Percentiles rank a stretch among this genome's conserved stretches.
Conservation (phyloP, 2,329 filamentous ascomycete genomes). For the Aspergillus phoenicis region DNA sequence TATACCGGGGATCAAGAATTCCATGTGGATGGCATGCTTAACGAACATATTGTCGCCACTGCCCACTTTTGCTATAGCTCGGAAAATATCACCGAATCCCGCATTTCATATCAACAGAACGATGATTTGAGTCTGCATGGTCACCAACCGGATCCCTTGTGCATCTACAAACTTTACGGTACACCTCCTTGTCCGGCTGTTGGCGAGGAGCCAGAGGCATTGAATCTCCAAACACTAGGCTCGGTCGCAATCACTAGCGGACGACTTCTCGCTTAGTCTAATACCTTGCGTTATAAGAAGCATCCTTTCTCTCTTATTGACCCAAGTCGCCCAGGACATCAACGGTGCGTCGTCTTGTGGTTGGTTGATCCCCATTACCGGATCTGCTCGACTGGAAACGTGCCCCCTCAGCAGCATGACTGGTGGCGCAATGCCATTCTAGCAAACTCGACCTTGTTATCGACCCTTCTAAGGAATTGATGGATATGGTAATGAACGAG, state of each 20-base stretch:
- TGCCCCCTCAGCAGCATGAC: slow-evolving; percentile 16
- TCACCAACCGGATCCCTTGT: neutral
- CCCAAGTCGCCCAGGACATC: slow-evolving; percentile 12
- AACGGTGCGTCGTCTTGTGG: slow-evolving; percentile 14
- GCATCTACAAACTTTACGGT: slow-evolving; percentile 4
- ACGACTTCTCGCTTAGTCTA: slow-evolving; percentile 16
- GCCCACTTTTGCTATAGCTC: slow-evolving; percentile 12
- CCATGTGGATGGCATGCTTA: slow-evolving; percentile 15
- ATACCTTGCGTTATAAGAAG: slow-evolving; percentile 13
- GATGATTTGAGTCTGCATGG: neutral
- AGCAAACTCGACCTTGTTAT: neutral
- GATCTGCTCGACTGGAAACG: slow-evolving; percentile 18
- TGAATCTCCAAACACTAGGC: slow-evolving; percentile 14
- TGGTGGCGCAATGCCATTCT: slow-evolving; percentile 9
- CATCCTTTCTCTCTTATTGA: slow-evolving; percentile 16
- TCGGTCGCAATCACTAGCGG: slow-evolving; percentile 13
- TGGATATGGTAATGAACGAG: slow-evolving; percentile 1
- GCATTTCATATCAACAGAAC: slow-evolving; percentile 13
- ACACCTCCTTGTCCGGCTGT: neutral
- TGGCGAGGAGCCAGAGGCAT: neutral
- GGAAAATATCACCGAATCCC: slow-evolving; percentile 13
- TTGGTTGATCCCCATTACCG: slow-evolving; percentile 20
- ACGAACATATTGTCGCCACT: slow-evolving; percentile 13
- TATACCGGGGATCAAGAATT: slow-evolving; percentile 14
- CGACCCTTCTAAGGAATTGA: neutral